Evolutionary conservation across 306 rosid genomes (phyloP), one percentile per base, ranked within the genome.

Genomic region (Arachis stenosperma): DNA sequence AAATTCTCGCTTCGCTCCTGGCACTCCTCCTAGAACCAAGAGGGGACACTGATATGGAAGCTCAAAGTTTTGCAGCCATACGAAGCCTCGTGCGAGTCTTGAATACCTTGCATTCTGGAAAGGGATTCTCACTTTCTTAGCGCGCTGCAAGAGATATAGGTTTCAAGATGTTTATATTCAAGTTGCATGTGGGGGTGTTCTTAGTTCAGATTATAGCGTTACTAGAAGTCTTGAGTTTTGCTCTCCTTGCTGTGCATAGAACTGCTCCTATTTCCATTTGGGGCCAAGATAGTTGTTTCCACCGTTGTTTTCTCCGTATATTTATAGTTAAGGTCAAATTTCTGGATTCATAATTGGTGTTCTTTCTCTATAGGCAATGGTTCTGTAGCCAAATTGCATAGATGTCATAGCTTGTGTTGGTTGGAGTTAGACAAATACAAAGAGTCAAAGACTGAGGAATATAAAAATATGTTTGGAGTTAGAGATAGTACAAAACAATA

Each of bases 21-120:
- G 78, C 64, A 88, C 96, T 74, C 90, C 92, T 61, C 92, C 92
- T 64, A 86, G 91, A 84, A 39, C 69, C 75, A 85, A 73, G 82
- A 84, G 86, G 73, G 84, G 91, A 71, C 59, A 27, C 43, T 44
- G 86, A 81, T 71, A 74, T 70, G 75, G 73, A 81, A 22, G 62
- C 78, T 65, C 76, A 78, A 30, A 75, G 81, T 81, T 75, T 77
- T 74, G 76, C 71, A 53, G 75, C 71, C 74, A 17, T 55, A 65
- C 78, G 53, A 61, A 70, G 79, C 67, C 46, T 52, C 52, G 73
- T 63, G 74, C 13, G 71, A 59, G 5, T 61, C 33, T 65, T 71
- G 50, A n/a, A 42, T 46, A 12, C 56, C 63, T 58, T 66, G 27
- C 52, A 41, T 50, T 52, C 60, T n/a, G 48, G 11, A 12, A 17